Percentiles rank a stretch among this genome's conserved stretches.
These are phyloP conservation scores for Mortierella sp. DNA, from an alignment of 371 early-diverging fungal genomes.

Conservation along the genomic window DNA sequence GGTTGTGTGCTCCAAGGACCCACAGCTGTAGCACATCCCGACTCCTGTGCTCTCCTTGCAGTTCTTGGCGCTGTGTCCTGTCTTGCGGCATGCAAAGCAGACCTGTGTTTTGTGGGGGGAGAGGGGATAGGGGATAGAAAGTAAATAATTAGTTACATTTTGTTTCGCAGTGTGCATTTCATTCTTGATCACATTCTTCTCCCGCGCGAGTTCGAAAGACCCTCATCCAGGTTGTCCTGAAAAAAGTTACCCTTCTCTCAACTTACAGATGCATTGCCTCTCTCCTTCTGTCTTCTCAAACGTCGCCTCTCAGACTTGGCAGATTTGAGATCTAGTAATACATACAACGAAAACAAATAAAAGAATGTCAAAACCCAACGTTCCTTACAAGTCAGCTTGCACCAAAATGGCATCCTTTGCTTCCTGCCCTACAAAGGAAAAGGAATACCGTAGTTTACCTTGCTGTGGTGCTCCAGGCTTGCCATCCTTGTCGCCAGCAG, in stretches of 20 bases:
- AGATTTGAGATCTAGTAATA: slow-evolving; percentile 4
- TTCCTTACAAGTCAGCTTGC: no score
- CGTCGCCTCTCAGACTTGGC: slow-evolving; percentile 46
- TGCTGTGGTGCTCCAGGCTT: slow-evolving; percentile 16
- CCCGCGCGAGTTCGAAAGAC: neutral
- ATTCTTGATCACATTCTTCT: neutral
- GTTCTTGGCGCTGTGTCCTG: slow-evolving; percentile 85
- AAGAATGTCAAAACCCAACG: neutral
- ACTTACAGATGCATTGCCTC: slow-evolving; percentile 44
- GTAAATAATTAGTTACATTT: neutral
- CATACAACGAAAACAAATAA: neutral
- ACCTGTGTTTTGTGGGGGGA: slow-evolving; percentile 56
- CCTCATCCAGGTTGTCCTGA: no score
- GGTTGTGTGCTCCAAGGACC: slow-evolving; percentile 85
- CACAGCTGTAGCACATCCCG: slow-evolving; percentile 90
- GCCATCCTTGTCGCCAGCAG: slow-evolving; percentile 18
- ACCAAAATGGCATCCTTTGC: neutral
- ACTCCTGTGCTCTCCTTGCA: slow-evolving; percentile 77
- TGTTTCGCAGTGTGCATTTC: neutral
- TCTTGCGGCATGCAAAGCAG: slow-evolving; percentile 89
- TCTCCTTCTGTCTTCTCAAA: slow-evolving; percentile 52
- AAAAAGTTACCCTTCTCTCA: neutral
- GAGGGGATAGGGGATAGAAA: neutral
- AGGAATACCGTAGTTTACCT: neutral
- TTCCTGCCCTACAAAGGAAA: neutral